These are phyloP conservation scores for Phaffia rhodozyma DNA, from an alignment of 1,284 basidiomycete genomes.

Conservation along the genomic window DNA sequence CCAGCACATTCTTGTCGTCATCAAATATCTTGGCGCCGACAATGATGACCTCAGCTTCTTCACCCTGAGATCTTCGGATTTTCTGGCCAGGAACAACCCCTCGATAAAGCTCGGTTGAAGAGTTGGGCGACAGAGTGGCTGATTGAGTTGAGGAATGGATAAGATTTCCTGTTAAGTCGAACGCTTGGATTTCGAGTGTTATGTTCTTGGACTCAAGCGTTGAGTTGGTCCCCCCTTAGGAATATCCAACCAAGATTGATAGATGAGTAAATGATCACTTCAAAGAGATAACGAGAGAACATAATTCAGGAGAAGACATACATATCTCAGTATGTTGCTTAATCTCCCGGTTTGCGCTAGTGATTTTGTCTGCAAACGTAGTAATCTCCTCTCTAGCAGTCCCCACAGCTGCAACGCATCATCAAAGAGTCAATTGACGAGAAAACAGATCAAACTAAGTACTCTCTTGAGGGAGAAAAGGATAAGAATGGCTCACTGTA, in stretches of 20 bases:
- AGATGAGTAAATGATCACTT: not conserved
- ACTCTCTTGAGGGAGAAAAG: not conserved
- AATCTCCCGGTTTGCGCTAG: conserved; percentile 54
- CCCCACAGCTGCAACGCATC: conserved; percentile 7
- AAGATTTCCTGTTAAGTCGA: conserved; percentile 42
- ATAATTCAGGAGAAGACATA: not conserved
- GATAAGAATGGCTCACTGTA: conserved; percentile 37
- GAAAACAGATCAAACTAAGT: no score
- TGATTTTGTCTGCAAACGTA: conserved; percentile 45
- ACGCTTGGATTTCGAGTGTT: conserved; percentile 54
- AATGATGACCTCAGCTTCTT: conserved; percentile 55
- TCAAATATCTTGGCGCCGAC: conserved; percentile 62
- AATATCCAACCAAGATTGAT: conserved; percentile 34
- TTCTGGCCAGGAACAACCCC: conserved; percentile 58
- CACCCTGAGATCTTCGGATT: conserved; percentile 49
- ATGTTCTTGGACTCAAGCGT: conserved; percentile 48
- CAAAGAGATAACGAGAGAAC: not conserved
- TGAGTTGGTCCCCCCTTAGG: conserved; percentile 68
- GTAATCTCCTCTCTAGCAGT: conserved; percentile 55
- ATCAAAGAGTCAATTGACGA: not conserved
- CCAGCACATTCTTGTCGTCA: conserved; percentile 47
- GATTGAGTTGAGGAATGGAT: conserved; percentile 45
- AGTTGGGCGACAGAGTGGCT: conserved; percentile 52
- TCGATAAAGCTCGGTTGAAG: conserved; percentile 68
- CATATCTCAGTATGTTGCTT: conserved; percentile 32